A percentile compares a stretch with the other conserved stretches of the same genome.
These are phyloP conservation scores for Mycena leptocephala DNA, from an alignment of 768 basidiomycete genomes.

Conservation along the genomic window DNA sequence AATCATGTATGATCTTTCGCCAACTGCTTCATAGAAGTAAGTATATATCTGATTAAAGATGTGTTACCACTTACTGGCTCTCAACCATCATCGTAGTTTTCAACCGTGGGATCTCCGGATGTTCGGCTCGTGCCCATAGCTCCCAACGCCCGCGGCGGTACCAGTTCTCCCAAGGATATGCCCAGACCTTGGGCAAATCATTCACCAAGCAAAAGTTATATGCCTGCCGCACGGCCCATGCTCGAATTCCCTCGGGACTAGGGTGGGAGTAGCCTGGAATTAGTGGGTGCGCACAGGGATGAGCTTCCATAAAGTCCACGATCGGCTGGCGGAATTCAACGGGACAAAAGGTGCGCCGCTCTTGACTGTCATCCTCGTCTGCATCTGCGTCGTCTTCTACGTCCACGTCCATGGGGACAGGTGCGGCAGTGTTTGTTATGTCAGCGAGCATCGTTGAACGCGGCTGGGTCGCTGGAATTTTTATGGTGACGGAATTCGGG, in stretches of 20 bases:
- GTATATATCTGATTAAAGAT: too few relatives aligned
- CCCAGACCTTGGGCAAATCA: slow-evolving; percentile 41
- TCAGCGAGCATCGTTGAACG: not conserved
- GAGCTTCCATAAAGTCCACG: slow-evolving; percentile 38
- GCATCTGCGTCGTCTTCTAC: not conserved
- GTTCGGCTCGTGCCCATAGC: not conserved
- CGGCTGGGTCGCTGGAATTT: not conserved
- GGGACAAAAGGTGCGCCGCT: not conserved
- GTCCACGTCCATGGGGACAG: not conserved
- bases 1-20: too few relatives aligned
- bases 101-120: not conserved
- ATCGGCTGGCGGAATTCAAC: not conserved
- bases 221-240: slow-evolving; percentile 43
- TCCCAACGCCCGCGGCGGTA: slow-evolving; percentile 38
- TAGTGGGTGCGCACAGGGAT: slow-evolving; percentile 39
- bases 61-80: slow-evolving; percentile 6
- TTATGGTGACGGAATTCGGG: not conserved
- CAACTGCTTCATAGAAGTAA: too few relatives aligned
- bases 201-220: slow-evolving; percentile 39
- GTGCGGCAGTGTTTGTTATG: not conserved
- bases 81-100: not conserved
- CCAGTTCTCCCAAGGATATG: slow-evolving; percentile 6
- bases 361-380: not conserved
- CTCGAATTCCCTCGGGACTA: slow-evolving; percentile 29
- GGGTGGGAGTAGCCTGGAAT: slow-evolving; percentile 41